phyloP scores from a whole-genome alignment of 75 land plant species.

The Larix kaempferi region DNA sequence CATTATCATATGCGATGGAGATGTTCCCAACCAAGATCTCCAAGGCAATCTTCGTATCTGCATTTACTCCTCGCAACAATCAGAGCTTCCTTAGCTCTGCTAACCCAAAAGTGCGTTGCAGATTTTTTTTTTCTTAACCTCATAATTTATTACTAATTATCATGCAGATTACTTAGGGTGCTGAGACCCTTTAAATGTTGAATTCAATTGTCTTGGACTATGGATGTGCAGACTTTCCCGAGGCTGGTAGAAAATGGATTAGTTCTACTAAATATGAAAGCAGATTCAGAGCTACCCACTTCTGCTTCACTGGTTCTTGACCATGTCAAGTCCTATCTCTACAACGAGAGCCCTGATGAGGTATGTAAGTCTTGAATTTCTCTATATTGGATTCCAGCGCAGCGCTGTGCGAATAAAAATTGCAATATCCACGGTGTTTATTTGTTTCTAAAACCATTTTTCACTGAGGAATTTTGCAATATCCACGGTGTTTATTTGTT shows the following conservation, averaged over 20 bases:
- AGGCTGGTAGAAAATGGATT: neutral
- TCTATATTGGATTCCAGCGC: too few relatives aligned
- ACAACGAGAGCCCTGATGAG: constrained; percentile 17
- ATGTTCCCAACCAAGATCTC: constrained; percentile 16
- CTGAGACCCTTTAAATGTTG: too few relatives aligned
- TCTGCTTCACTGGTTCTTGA: neutral
- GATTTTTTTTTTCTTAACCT: too few relatives aligned
- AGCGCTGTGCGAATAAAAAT: too few relatives aligned
- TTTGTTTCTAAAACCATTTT: neutral
- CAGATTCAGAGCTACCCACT: neutral
- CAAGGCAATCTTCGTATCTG: constrained; percentile 17
- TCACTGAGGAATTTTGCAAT: too few relatives aligned
- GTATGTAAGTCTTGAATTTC: neutral
- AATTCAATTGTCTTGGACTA: too few relatives aligned
- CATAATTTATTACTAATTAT: too few relatives aligned
- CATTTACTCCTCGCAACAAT: constrained; percentile 11
- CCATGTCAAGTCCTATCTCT: constrained; percentile 1
- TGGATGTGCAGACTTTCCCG: constrained; percentile 1
- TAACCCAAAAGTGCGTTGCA: constrained; percentile 4
- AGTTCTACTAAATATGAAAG: neutral
- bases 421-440: neutral
- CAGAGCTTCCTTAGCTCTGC: constrained; percentile 11
- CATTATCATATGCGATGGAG: constrained; percentile 23
- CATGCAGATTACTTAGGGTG: too few relatives aligned
- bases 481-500: neutral